phyloP scores from a whole-genome alignment of 2,329 filamentous ascomycete species.

The Colletotrichum incanum region DNA sequence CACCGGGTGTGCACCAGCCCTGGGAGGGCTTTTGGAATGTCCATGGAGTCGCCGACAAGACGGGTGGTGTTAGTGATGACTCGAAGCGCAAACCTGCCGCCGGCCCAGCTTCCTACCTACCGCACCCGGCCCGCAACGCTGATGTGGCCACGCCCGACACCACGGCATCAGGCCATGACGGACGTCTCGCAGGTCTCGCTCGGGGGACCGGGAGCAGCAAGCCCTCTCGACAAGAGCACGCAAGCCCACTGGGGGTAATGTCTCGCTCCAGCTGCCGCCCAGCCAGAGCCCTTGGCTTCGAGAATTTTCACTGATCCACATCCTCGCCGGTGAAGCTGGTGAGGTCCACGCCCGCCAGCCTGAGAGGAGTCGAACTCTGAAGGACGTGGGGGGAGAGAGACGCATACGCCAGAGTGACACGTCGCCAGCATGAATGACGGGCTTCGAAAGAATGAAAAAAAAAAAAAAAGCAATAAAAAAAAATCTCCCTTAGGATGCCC shows the following conservation, averaged over 20 bases:
- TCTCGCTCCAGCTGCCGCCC: slow-evolving; percentile 20
- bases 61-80: background rate
- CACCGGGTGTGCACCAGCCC: no score
- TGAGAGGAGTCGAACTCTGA: background rate
- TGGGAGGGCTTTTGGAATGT: background rate
- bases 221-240: no score
- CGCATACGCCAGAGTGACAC: slow-evolving; percentile 22
- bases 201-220: no score
- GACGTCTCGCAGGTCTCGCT: background rate
- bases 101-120: background rate
- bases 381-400: slow-evolving; percentile 3
- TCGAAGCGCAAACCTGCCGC: background rate
- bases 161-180: slow-evolving; percentile 27
- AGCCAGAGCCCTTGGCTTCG: background rate
- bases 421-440: slow-evolving; percentile 31
- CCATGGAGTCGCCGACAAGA: background rate
- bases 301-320: slow-evolving; percentile 28
- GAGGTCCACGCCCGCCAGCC: slow-evolving; percentile 13
- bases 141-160: slow-evolving; percentile 29
- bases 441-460: slow-evolving; percentile 5
- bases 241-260: slow-evolving; percentile 1
- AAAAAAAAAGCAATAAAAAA: slow-evolving; percentile 23
- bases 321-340: slow-evolving; percentile 25
- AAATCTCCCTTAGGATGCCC: slow-evolving; percentile 1
- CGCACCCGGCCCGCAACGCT: slow-evolving; percentile 21